Base-by-base conservation (phyloP, 2,329 filamentous ascomycete species). In the Leptographium lundbergii region DNA sequence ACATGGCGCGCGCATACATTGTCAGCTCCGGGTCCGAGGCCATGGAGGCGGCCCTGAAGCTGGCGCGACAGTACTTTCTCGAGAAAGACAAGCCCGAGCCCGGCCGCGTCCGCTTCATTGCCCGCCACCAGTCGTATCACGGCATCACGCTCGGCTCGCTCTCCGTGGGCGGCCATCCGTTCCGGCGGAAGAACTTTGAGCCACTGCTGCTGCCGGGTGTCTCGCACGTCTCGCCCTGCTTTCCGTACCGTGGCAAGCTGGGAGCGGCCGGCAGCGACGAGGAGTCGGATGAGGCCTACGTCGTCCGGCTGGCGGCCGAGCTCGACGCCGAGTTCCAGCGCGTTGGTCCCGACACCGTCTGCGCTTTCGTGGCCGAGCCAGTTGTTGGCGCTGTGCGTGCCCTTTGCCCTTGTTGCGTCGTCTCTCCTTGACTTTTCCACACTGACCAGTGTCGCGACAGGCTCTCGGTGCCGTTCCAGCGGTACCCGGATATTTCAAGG, bases 301-400 rank as follows among this genome's bases (percentile, higher is more conserved):
- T 88, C 0, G 66, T 69, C 1, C 75, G 83, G 22, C 74, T 89
- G 11, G 80, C 81, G 0, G 69, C 76, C 4, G 86, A 91, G 67
- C 73, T 92, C 1, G 86, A 89, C 9, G 74, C 71, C 2, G 84
- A 88, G 63, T 89, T 91, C 62, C 74, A 78, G 60, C 71, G 76
- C 1, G 67, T 88, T 0, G 87, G 86, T 0, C 79, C 86, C 0
- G 75, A 82, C 0, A 86, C 75, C 0, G 84, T 91, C 0, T 86
- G 82, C 57, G 87, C 84, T 0, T 89, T 91, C 65, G 76, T 90
- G 27, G 84, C 85, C 1, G 88, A 91, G 69, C 84, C 87, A 0
- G 77, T 91, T 1, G 86, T 87, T 17, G 87, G 88, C 3, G 85
- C 87, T 39, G 84, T 87, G 76, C 70, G 73, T 69, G 29, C 25